Base-by-base conservation (phyloP, 495 filamentous ascomycete genomes). In the Penicillium cosmopolitanum region DNA sequence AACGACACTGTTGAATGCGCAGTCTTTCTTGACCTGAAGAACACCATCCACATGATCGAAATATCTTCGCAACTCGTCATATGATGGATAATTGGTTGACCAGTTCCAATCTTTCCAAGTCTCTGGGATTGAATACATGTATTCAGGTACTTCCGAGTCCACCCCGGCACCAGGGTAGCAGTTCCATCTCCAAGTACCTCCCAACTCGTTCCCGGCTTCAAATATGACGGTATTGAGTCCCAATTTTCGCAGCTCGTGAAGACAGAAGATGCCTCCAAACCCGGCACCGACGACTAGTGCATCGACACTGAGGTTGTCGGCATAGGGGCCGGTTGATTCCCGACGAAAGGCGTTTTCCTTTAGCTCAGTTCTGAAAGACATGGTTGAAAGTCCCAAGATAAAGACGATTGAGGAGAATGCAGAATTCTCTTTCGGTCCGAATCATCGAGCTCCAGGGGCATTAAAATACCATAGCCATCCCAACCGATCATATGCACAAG, bases 21-120 rank as follows among this genome's bases (percentile, higher is more conserved):
- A 70, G 53, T 88, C 82, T 40, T 82, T 83, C 21, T 68, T 76
- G 35, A 88, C 61, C 18, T 79, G 64, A 12, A 82, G 60, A 3
- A 75, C 70, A 21, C 80, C 73, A 12, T 82, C 82, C 12, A 83
- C 76, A 61, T 86, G 83, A 23, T 80, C 73, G 59, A 88, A 86
- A 67, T 87, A 88, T 2, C 52, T 60, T n/a, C 74, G 73, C 9
- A 87, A 65, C 55, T 88, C 80, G 10, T 72, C 52, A 46, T 77
- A 79, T 38, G 67, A 68, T 0, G 85, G 84, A 57, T 84, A 88
- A 51, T 78, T 78, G 21, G 68, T 72, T 4, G 67, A 67, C 80
- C 80, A 88, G 12, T 74, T 80, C 80, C 76, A 86, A 23, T 77
- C 73, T 57, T 82, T 73, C 69, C 76, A 86, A 13, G 80, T 72